Evolutionary conservation across 805 yeast genomes (phyloP).

Genomic region (Saturnispora gosingensis): DNA sequence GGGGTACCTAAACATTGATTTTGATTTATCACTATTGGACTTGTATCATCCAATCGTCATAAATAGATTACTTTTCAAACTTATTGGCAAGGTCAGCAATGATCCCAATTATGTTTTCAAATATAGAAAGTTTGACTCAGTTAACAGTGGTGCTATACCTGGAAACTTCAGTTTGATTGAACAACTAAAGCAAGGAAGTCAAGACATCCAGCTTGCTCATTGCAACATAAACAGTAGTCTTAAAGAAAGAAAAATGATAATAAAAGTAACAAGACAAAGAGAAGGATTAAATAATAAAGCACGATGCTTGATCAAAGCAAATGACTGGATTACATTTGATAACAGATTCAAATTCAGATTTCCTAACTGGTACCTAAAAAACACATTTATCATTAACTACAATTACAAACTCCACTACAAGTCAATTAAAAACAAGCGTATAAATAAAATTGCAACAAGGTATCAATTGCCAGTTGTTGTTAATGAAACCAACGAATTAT

Average conservation of each 20-base stretch:
- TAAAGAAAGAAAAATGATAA: background rate
- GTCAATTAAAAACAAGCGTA: background rate
- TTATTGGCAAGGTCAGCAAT: constrained; percentile 10
- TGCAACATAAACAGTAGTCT: background rate
- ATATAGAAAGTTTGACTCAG: constrained; percentile 10
- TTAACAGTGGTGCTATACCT: background rate
- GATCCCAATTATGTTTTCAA: constrained; percentile 2
- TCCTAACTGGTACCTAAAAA: background rate
- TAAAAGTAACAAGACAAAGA: background rate
- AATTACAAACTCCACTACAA: constrained; percentile 3
- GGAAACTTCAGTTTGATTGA: constrained; percentile 1
- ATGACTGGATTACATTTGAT: constrained; percentile 1
- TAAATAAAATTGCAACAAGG: constrained; percentile 1
- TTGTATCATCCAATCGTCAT: constrained; percentile 16
- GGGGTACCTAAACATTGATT: constrained; percentile 12
- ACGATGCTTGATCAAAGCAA: background rate
- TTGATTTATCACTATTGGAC: constrained; percentile 15
- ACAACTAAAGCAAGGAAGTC: background rate
- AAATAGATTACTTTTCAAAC: constrained; percentile 22
- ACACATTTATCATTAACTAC: background rate
- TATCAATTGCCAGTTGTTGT: constrained; percentile 5
- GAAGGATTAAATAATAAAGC: background rate
- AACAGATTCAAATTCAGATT: constrained; percentile 5
- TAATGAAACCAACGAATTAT: background rate
- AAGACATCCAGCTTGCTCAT: background rate